Percentiles rank a stretch among this genome's conserved stretches.
Evolutionary conservation across 1,284 basidiomycete species (phyloP).

Genomic region (Moesziomyces sp.): DNA sequence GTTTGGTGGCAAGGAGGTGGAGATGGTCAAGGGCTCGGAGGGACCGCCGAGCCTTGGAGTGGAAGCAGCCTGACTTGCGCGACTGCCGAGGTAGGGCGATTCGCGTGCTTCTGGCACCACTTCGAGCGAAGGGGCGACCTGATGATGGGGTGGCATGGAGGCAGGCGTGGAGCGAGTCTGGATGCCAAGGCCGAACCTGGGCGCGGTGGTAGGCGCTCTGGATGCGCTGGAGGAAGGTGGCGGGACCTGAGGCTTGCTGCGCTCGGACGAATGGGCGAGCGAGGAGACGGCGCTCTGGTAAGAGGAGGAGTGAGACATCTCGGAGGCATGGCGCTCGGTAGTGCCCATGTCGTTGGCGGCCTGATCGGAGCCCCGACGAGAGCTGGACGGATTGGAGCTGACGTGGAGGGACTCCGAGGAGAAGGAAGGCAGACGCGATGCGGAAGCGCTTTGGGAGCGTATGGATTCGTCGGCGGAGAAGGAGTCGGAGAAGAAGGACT

Average conservation of each 20-base stretch:
- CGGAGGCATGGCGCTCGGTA: conserved; percentile 8
- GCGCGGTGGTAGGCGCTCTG: neutral
- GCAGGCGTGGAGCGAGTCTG: conserved; percentile 11
- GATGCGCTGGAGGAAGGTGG: neutral
- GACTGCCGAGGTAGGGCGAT: conserved; percentile 28
- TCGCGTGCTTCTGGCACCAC: conserved; percentile 35
- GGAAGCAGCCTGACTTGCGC: conserved; percentile 17
- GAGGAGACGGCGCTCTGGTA: conserved; percentile 28
- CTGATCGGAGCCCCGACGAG: conserved; percentile 19
- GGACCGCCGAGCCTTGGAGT: conserved; percentile 11
- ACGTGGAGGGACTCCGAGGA: neutral
- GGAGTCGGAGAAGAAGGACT: conserved; percentile 30
- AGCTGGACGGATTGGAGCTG: neutral
- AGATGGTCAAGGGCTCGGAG: conserved; percentile 18
- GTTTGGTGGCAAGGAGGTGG: conserved; percentile 20
- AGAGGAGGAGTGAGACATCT: conserved; percentile 24
- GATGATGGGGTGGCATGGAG: neutral
- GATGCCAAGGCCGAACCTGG: conserved; percentile 32
- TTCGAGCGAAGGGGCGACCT: conserved; percentile 10
- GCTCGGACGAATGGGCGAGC: conserved; percentile 9
- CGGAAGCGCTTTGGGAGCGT: conserved; percentile 8
- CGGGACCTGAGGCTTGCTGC: neutral
- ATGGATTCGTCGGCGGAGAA: conserved; percentile 14
- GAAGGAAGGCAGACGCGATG: conserved; percentile 8
- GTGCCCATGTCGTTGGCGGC: conserved; percentile 11